phyloP scores from a whole-genome alignment of 1,139 yeast species.

The Yamadazyma dendronema region DNA sequence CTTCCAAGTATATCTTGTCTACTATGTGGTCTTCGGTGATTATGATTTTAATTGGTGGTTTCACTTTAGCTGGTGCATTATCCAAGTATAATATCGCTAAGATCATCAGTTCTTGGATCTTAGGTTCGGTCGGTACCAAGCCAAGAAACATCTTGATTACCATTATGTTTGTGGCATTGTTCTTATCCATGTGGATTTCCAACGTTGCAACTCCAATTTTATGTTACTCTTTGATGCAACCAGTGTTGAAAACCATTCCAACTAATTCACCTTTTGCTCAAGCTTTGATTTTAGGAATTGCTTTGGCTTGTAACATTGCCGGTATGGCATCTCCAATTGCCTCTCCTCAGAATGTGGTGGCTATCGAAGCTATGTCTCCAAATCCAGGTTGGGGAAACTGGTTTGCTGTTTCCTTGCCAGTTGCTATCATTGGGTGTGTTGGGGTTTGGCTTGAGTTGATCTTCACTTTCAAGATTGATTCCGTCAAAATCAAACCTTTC shows the following conservation, averaged over 20 bases:
- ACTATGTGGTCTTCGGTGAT: conserved; percentile 78
- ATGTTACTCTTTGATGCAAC: conserved; percentile 67
- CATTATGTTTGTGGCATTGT: conserved; percentile 65
- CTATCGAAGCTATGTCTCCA: conserved; percentile 83
- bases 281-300: conserved; percentile 85
- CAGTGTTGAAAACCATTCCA: conserved; percentile 78
- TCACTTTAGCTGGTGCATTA: conserved; percentile 70
- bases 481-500: conserved; percentile 46
- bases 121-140: conserved; percentile 63
- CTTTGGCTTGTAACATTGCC: conserved; percentile 86
- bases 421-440: conserved; percentile 58
- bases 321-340: conserved; percentile 98
- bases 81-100: conserved; percentile 71
- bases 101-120: conserved; percentile 62
- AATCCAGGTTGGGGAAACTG: conserved; percentile 94
- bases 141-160: conserved; percentile 63
- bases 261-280: conserved; percentile 75
- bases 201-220: conserved; percentile 79
- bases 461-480: conserved; percentile 61
- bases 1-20: conserved; percentile 54
- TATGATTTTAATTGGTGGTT: conserved; percentile 68
- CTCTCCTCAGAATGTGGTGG: conserved; percentile 91
- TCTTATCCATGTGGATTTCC: conserved; percentile 76
- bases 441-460: conserved; percentile 71
- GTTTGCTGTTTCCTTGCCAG: conserved; percentile 86